Evolutionary conservation across 106 monocot genomes (phyloP).

Genomic region (Vanilla planifolia): DNA sequence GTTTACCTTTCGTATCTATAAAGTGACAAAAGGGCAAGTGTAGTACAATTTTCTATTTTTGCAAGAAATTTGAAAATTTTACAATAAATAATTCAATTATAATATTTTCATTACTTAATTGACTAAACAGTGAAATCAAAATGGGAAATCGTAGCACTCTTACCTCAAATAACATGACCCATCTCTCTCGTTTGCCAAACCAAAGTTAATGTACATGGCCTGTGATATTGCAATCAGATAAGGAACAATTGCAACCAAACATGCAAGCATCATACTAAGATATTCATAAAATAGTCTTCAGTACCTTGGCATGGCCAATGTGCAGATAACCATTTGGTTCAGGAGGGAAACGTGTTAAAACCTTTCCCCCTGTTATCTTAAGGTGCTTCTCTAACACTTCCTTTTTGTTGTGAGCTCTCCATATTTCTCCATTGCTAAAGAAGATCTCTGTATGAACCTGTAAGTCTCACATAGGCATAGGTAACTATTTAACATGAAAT

Average conservation of each 20-base stretch:
- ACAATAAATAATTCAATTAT: too few species aligned
- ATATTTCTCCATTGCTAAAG: slow-evolving; percentile 77
- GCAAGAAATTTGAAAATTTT: too few species aligned
- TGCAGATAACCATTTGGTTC: slow-evolving; percentile 98
- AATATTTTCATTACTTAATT: too few species aligned
- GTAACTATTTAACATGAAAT: slow-evolving; percentile 3
- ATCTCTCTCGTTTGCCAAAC: slow-evolving; percentile 69
- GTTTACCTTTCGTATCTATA: too few species aligned
- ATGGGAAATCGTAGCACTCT: slow-evolving; percentile 3
- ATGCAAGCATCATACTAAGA: neutral
- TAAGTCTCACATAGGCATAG: neutral
- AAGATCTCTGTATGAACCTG: slow-evolving; percentile 98
- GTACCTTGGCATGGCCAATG: slow-evolving; percentile 99
- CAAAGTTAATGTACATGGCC: slow-evolving; percentile 98
- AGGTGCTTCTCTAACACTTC: slow-evolving; percentile 78
- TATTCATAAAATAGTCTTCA: neutral
- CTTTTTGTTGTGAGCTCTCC: slow-evolving; percentile 79
- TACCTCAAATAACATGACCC: slow-evolving; percentile 91
- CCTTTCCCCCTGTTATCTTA: slow-evolving; percentile 65
- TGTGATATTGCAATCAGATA: slow-evolving; percentile 20
- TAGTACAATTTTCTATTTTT: too few species aligned
- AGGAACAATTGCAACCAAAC: neutral
- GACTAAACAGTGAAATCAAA: neutral
- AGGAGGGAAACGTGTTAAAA: slow-evolving; percentile 90
- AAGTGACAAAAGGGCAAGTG: too few species aligned